Evolutionary conservation across 768 basidiomycete species (phyloP), one percentile per base, ranked within the genome.

Genomic region (Agrocybe pediades): DNA sequence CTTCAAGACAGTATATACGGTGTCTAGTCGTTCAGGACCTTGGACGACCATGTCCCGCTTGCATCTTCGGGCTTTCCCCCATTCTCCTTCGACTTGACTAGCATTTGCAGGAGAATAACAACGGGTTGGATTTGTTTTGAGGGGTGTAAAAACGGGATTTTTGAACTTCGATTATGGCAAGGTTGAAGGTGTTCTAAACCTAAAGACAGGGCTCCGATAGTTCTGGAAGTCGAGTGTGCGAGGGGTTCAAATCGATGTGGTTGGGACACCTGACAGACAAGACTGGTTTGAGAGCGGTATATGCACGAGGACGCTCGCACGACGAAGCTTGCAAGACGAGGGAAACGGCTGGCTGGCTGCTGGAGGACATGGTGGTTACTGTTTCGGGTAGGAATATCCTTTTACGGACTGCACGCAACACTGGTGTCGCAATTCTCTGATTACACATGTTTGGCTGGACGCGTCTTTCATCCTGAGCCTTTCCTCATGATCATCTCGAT

Each of bases 61-160:
- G 80, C 74, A 39, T 77, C 42, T 39, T 29, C 54, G 3, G 71
- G 68, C 46, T 53, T 70, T 64, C 9, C 74, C 65, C 79, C 85
- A 94, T 19, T 79, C 72, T 0, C 74, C 69, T 0, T 89, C 90
- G 6, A 96, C 77, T 0, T 95, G 95, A 62, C 95, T 56, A 87
- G 86, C 8, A 90, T 77, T 63, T 96, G 86, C 27, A 98, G 80
- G 11, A 98, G 81, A 16, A 97, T 86, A 51, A 98, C 80, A 51
- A 95, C 75, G 0, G 95, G 95, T 5, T 95, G 82, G 17, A 98
- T 79, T 62, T 96, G 92, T 67, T 98, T 97, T 5, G 93, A 92
- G 2, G 87, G 87, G 58, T 90, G 90, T 30, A 83, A 78, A 97
- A 97, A 74, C 97, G 97, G 71, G 97, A 96, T 56, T 92, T 85